These are phyloP conservation scores for Ustilago crameri DNA, from an alignment of 1,284 basidiomycete species.

Conservation along the genomic window DNA sequence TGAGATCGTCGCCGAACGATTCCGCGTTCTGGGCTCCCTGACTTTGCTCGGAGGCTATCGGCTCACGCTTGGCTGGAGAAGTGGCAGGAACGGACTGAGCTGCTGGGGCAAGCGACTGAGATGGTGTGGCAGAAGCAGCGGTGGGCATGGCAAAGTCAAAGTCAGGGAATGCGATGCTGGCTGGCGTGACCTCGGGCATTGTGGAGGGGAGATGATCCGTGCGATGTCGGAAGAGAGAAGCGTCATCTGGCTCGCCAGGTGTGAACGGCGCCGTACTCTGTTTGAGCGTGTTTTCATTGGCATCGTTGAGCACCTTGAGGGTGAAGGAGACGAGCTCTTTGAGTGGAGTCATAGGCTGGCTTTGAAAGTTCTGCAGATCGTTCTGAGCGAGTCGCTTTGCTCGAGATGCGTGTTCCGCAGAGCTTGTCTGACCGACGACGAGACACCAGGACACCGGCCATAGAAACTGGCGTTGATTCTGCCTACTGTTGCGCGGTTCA, in stretches of 20 bases:
- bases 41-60: conserved; percentile 1
- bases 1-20: conserved; percentile 23
- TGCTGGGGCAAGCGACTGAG: conserved; percentile 9
- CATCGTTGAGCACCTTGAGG: conserved; percentile 39
- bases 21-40: conserved; percentile 4
- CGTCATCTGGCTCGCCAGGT: conserved; percentile 26
- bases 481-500: neutral
- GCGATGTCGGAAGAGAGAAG: conserved; percentile 19
- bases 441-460: conserved; percentile 39
- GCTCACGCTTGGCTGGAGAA: conserved; percentile 25
- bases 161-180: conserved; percentile 29
- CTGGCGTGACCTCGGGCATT: conserved; percentile 26
- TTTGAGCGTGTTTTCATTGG: conserved; percentile 23
- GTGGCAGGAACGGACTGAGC: conserved; percentile 15
- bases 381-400: neutral
- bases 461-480: conserved; percentile 9
- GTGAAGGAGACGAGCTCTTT: conserved; percentile 48
- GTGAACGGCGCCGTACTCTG: conserved; percentile 19
- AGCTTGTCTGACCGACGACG: neutral
- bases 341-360: conserved; percentile 37
- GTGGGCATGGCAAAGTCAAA: conserved; percentile 39
- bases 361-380: conserved; percentile 20
- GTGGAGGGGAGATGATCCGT: conserved; percentile 12
- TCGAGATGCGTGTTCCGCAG: neutral
- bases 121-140: conserved; percentile 16